These are phyloP conservation scores for Ogataea glucozyma DNA, from an alignment of 805 yeast genomes.

Conservation along the genomic window DNA sequence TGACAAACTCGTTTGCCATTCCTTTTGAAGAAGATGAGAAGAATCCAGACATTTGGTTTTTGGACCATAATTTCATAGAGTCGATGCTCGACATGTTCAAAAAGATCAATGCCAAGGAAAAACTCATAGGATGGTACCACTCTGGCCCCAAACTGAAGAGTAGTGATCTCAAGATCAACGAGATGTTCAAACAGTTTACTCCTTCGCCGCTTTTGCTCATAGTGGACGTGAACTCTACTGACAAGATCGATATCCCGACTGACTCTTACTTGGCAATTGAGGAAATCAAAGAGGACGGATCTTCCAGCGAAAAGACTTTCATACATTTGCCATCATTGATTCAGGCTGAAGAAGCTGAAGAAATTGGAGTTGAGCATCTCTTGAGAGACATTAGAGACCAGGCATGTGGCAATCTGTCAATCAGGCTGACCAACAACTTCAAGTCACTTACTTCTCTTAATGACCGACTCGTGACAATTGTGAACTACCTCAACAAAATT, in stretches of 20 bases:
- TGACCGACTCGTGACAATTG: constrained; percentile 75
- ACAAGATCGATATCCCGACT: constrained; percentile 86
- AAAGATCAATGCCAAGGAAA: constrained; percentile 96
- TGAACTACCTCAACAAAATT: constrained; percentile 74
- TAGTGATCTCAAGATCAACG: constrained; percentile 89
- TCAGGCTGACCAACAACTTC: constrained; percentile 84
- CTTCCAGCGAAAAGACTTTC: constrained; percentile 89
- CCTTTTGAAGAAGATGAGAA: constrained; percentile 97
- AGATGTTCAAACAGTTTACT: constrained; percentile 80
- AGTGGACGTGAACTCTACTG: constrained; percentile 84
- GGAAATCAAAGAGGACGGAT: constrained; percentile 94
- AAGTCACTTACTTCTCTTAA: constrained; percentile 85
- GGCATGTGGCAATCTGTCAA: constrained; percentile 90
- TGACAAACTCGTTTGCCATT: constrained; percentile 91
- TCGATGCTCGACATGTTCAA: constrained; percentile 97
- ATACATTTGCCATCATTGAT: constrained; percentile 89
- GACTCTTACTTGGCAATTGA: constrained; percentile 93
- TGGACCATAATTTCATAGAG: constrained; percentile 95
- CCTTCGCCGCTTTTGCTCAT: constrained; percentile 80
- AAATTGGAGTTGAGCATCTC: constrained; percentile 96
- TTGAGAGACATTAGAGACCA: constrained; percentile 93
- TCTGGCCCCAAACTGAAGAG: constrained; percentile 91
- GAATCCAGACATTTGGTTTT: constrained; percentile 90
- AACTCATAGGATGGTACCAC: constrained; percentile 98
- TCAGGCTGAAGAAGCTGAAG: constrained; percentile 99